Conservation (phyloP, 1,284 basidiomycete species). For the Rhodotorula sp. region DNA sequence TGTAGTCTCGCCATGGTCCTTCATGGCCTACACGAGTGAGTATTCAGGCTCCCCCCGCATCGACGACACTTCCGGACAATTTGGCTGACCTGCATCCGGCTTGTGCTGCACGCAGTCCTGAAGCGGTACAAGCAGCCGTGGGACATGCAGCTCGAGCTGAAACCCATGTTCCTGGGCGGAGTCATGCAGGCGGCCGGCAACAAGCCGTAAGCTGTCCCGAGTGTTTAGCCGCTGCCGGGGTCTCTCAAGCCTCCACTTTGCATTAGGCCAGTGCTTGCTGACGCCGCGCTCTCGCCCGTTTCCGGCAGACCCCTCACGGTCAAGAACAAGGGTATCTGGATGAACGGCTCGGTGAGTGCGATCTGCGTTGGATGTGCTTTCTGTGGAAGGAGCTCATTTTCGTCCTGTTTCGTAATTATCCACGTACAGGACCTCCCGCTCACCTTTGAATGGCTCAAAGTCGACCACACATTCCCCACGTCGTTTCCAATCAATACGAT, state of each 20-base stretch:
- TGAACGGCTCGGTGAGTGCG: slow-evolving; percentile 25
- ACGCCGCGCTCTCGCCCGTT: not conserved
- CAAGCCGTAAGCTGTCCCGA: slow-evolving; percentile 17
- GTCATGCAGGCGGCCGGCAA: slow-evolving; percentile 33
- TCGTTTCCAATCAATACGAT: slow-evolving; percentile 38
- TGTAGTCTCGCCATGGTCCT: slow-evolving; percentile 23
- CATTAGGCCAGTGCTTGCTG: not conserved
- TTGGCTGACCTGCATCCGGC: not conserved
- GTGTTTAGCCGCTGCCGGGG: not conserved
- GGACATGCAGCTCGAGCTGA: slow-evolving; percentile 24
- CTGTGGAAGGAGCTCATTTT: not conserved
- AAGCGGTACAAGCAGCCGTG: slow-evolving; percentile 28
- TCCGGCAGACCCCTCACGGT: slow-evolving; percentile 10
- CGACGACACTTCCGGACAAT: too few relatives aligned
- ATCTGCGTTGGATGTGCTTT: not conserved
- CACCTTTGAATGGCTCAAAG: not conserved
- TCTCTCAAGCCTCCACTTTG: not conserved
- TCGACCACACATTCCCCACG: slow-evolving; percentile 21
- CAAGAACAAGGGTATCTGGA: slow-evolving; percentile 33
- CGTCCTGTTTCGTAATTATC: not conserved
- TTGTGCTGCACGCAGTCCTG: slow-evolving; percentile 9
- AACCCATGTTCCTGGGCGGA: slow-evolving; percentile 32
- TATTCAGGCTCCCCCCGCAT: not conserved
- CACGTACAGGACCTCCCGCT: slow-evolving; percentile 15
- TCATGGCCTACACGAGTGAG: slow-evolving; percentile 23